Percentiles rank a stretch among this genome's conserved stretches.
These are phyloP conservation scores for Zymoseptoria tritici DNA, from an alignment of 2,329 filamentous ascomycete genomes.

Conservation along the genomic window DNA sequence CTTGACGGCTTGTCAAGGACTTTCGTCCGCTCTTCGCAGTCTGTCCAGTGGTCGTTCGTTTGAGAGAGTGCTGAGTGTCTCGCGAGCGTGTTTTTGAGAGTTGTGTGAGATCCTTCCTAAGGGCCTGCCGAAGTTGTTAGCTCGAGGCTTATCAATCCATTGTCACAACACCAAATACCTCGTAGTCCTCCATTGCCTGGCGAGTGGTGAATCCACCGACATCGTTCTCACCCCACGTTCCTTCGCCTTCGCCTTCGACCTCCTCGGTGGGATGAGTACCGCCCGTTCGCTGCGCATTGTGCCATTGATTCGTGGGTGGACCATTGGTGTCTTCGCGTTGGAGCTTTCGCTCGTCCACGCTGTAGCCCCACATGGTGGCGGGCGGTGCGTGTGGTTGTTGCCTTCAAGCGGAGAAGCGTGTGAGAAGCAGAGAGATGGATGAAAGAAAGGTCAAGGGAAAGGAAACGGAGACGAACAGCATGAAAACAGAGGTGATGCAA, in stretches of 20 bases:
- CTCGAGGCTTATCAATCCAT: not conserved
- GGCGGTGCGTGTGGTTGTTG: not conserved
- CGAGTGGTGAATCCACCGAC: slow-evolving; percentile 46
- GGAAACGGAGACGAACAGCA: not conserved
- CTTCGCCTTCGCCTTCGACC: slow-evolving; percentile 30
- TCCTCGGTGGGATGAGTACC: slow-evolving; percentile 24
- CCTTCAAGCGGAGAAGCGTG: not conserved
- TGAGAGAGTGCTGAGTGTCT: slow-evolving; percentile 19
- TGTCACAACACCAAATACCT: slow-evolving; percentile 23
- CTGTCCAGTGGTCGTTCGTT: slow-evolving; percentile 9
- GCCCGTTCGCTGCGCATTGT: slow-evolving; percentile 7
- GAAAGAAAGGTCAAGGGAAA: not conserved
- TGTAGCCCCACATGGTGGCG: slow-evolving; percentile 22
- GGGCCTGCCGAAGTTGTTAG: slow-evolving; percentile 25
- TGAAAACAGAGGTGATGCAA: not conserved
- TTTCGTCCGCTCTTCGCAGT: slow-evolving; percentile 22
- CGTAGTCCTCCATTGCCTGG: slow-evolving; percentile 53
- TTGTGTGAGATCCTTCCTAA: slow-evolving; percentile 48
- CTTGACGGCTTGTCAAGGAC: not conserved
- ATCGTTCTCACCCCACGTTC: slow-evolving; percentile 58
- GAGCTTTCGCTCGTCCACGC: slow-evolving; percentile 22
- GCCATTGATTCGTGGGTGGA: slow-evolving; percentile 13
- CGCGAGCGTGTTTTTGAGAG: slow-evolving; percentile 41
- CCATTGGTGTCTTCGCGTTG: slow-evolving; percentile 13
- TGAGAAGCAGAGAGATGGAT: not conserved